These are phyloP conservation scores for Trichoderma brevicompactum DNA, from an alignment of 2,329 filamentous ascomycete genomes.

Conservation along the genomic window DNA sequence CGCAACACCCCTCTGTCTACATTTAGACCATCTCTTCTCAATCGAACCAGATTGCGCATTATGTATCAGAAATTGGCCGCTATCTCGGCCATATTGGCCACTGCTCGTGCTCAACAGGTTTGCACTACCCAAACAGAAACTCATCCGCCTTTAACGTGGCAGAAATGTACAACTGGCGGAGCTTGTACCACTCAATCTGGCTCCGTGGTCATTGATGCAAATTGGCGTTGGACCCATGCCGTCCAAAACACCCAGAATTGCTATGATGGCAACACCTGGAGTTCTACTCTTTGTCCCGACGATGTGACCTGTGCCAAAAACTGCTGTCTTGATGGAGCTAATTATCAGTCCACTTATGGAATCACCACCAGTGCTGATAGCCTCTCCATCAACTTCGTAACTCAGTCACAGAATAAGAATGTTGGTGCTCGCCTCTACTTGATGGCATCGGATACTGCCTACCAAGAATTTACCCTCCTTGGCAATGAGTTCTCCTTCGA, in stretches of 20 bases:
- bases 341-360: constrained; percentile 58
- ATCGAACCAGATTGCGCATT: background rate
- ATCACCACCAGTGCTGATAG: constrained; percentile 56
- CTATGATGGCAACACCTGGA: constrained; percentile 58
- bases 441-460: constrained; percentile 63
- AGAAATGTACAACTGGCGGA: constrained; percentile 56
- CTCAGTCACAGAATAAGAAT: constrained; percentile 52
- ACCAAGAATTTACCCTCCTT: constrained; percentile 67
- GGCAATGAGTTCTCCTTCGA: constrained; percentile 75
- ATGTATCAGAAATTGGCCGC: constrained; percentile 27
- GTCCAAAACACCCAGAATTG: constrained; percentile 56
- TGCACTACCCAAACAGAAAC: constrained; percentile 53
- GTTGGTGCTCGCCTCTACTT: constrained; percentile 65
- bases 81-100: constrained; percentile 35
- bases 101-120: constrained; percentile 52
- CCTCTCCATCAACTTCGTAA: constrained; percentile 62
- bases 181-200: constrained; percentile 54
- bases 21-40: background rate
- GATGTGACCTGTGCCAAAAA: constrained; percentile 51
- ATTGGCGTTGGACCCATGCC: constrained; percentile 65
- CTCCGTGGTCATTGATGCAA: constrained; percentile 61
- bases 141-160: constrained; percentile 59
- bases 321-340: constrained; percentile 59
- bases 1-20: too few relatives aligned
- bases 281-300: constrained; percentile 47